Percentiles rank a stretch among this genome's conserved stretches.
These are phyloP conservation scores for Alternaria gansuensis DNA, from an alignment of 2,329 filamentous ascomycete genomes.

Conservation along the genomic window DNA sequence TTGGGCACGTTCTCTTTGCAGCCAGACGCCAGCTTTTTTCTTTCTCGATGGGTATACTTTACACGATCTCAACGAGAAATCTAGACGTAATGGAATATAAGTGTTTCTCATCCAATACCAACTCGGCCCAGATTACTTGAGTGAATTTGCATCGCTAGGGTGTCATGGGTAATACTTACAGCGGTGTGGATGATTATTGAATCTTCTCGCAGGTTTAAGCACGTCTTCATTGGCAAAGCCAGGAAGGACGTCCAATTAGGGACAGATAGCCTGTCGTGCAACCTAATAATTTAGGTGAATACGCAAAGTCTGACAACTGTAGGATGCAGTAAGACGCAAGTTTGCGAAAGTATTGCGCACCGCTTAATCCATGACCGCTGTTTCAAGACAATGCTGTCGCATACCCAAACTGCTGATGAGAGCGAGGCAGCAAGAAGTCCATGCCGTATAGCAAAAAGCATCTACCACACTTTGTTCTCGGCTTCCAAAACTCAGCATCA, in stretches of 20 bases:
- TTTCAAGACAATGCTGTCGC: not conserved
- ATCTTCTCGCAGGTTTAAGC: not conserved
- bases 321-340: not conserved
- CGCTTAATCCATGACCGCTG: not conserved
- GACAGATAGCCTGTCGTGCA: not conserved
- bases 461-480: not conserved
- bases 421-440: not conserved
- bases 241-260: not conserved
- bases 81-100: not conserved
- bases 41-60: not conserved
- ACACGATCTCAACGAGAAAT: not conserved
- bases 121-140: not conserved
- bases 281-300: not conserved
- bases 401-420: constrained; percentile 1
- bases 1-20: not conserved
- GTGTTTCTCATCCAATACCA: not conserved
- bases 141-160: not conserved
- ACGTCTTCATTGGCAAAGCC: not conserved
- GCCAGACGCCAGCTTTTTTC: not conserved
- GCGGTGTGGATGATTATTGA: too few species aligned
- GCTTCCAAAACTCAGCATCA: not conserved
- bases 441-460: not conserved
- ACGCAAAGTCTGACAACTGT: not conserved
- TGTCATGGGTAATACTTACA: not conserved
- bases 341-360: not conserved